Conservation (phyloP, 1,139 yeast genomes). For the Yamadazyma dendronema region DNA sequence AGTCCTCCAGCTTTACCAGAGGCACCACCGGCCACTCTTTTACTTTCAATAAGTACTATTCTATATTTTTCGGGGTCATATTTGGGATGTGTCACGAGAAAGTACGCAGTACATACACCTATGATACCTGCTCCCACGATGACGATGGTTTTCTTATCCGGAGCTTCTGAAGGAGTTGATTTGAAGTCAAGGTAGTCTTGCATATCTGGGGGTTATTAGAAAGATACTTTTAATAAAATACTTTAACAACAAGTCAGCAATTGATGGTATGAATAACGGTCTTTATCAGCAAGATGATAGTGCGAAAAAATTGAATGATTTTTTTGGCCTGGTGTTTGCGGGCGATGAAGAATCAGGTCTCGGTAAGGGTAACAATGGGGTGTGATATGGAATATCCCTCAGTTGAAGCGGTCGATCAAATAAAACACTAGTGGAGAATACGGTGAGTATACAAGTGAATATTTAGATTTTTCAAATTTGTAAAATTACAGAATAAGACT, state of each 20-base stretch:
- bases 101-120: conserved; percentile 94
- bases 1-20: conserved; percentile 97
- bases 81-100: conserved; percentile 75
- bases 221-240: neutral
- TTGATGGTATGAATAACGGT: neutral
- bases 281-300: neutral
- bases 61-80: conserved; percentile 72
- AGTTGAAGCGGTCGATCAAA: too few relatives aligned
- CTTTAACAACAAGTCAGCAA: too few relatives aligned
- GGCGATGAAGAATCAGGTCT: too few relatives aligned
- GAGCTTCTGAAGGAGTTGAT: conserved; percentile 52
- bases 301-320: conserved; percentile 5
- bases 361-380: too few relatives aligned
- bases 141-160: conserved; percentile 65
- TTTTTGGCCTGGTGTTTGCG: conserved; percentile 2
- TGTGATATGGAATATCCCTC: too few relatives aligned
- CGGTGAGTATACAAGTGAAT: too few relatives aligned
- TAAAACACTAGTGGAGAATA: too few relatives aligned
- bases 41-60: conserved; percentile 85
- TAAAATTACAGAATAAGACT: too few relatives aligned
- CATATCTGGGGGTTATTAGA: conserved; percentile 16
- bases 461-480: too few relatives aligned
- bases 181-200: conserved; percentile 38
- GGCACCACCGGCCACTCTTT: conserved; percentile 96
- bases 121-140: conserved; percentile 94